These are phyloP conservation scores for Diaporthe capsici DNA, from an alignment of 2,329 filamentous ascomycete species.

Conservation along the genomic window DNA sequence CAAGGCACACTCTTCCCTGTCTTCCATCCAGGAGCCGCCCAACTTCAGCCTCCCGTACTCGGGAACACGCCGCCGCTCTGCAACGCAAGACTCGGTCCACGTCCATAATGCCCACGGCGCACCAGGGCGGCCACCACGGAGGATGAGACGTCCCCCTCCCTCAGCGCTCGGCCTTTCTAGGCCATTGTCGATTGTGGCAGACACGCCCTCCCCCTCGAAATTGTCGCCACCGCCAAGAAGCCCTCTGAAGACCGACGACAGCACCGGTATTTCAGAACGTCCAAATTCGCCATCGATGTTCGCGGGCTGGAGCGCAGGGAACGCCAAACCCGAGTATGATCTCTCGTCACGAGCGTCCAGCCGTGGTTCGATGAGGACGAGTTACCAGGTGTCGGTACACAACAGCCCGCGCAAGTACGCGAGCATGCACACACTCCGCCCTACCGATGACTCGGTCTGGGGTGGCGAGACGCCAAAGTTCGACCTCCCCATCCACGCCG, in stretches of 20 bases:
- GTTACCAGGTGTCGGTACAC: slow-evolving; percentile 39
- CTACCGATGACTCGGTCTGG: slow-evolving; percentile 39
- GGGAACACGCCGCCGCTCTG: slow-evolving; percentile 45
- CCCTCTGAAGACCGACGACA: slow-evolving; percentile 33
- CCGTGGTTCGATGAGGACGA: slow-evolving; percentile 27
- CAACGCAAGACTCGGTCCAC: slow-evolving; percentile 37
- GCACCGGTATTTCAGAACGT: slow-evolving; percentile 29
- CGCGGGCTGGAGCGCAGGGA: slow-evolving; percentile 40
- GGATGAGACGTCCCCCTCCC: slow-evolving; percentile 56
- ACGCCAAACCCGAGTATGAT: slow-evolving; percentile 27
- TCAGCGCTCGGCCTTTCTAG: slow-evolving; percentile 63
- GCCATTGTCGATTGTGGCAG: slow-evolving; percentile 68
- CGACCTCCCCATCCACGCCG: slow-evolving; percentile 14
- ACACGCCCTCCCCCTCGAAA: slow-evolving; percentile 63
- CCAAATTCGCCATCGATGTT: slow-evolving; percentile 46
- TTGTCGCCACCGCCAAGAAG: slow-evolving; percentile 37
- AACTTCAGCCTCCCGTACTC: slow-evolving; percentile 69
- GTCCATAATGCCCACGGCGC: slow-evolving; percentile 24
- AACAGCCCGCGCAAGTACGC: slow-evolving; percentile 50
- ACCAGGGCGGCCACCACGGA: slow-evolving; percentile 42
- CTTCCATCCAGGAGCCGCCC: slow-evolving; percentile 52
- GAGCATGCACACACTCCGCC: slow-evolving; percentile 51
- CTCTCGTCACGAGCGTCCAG: slow-evolving; percentile 22
- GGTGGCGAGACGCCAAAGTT: slow-evolving; percentile 14
- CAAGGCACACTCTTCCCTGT: slow-evolving; percentile 37